Evolutionary conservation across 1,284 basidiomycete genomes (phyloP).

Genomic region (Sporisorium exsertum): DNA sequence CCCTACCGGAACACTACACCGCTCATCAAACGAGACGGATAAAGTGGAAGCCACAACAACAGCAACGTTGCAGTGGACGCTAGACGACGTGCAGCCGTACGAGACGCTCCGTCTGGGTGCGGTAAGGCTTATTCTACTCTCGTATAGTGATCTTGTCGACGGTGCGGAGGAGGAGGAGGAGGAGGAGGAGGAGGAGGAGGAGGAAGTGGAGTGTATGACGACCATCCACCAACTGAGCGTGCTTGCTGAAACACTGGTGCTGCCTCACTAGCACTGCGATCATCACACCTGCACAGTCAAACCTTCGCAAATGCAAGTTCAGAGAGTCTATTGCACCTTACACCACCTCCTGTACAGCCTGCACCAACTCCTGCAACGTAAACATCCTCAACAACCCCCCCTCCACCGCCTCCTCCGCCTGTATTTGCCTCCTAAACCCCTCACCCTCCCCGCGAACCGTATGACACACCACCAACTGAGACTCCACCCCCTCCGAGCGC

Average conservation of each 20-base stretch:
- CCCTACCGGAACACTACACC: background rate
- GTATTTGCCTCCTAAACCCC: background rate
- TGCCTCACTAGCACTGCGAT: background rate
- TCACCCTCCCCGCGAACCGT: background rate
- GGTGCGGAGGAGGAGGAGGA: background rate
- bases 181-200: background rate
- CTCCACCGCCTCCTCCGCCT: background rate
- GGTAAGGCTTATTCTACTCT: constrained; percentile 7
- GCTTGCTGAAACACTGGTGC: constrained; percentile 11
- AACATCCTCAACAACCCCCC: constrained; percentile 7
- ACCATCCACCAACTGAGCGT: constrained; percentile 9
- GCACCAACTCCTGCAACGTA: background rate
- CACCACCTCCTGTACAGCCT: background rate
- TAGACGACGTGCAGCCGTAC: background rate
- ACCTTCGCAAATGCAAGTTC: too few species aligned
- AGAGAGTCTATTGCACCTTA: background rate
- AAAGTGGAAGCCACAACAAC: background rate
- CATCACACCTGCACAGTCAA: too few species aligned
- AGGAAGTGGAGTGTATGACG: constrained; percentile 2
- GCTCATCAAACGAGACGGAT: background rate
- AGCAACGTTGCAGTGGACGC: background rate
- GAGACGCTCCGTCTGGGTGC: constrained; percentile 17
- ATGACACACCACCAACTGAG: constrained; percentile 18
- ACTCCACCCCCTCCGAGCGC: background rate
- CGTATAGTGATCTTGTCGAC: constrained; percentile 1